Evolutionary conservation across 2,329 filamentous ascomycete genomes (phyloP).

Genomic region (Epichloe aotearoae): DNA sequence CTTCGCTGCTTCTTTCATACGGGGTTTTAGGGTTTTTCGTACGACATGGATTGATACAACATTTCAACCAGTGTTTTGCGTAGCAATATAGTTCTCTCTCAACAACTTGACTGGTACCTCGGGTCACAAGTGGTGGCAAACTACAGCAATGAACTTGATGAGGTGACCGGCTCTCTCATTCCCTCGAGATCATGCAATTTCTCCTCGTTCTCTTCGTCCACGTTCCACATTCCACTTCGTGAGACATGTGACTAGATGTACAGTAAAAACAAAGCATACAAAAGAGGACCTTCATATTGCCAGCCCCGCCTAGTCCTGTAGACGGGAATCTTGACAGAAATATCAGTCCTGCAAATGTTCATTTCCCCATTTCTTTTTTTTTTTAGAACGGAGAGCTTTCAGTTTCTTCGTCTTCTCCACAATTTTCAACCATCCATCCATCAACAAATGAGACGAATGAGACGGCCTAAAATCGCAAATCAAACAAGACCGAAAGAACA

Average conservation of each 20-base stretch:
- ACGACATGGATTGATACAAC: not conserved
- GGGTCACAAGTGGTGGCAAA: not conserved
- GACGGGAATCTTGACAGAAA: not conserved
- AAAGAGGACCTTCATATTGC: not conserved
- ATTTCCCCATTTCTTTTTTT: too few species aligned
- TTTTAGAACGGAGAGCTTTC: not conserved
- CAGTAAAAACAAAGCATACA: not conserved
- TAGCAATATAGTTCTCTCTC: too few species aligned
- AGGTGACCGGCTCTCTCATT: slow-evolving; percentile 25
- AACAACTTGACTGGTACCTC: too few species aligned
- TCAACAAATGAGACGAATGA: not conserved
- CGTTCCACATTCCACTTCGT: not conserved
- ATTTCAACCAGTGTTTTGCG: too few species aligned
- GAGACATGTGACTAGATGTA: not conserved
- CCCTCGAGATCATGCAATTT: slow-evolving; percentile 17
- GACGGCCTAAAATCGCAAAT: not conserved
- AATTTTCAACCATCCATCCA: not conserved
- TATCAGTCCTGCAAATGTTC: not conserved
- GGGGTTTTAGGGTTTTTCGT: not conserved
- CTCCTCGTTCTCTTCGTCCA: slow-evolving; percentile 5
- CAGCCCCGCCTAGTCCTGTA: not conserved
- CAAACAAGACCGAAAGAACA: not conserved
- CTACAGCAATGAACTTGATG: slow-evolving; percentile 8
- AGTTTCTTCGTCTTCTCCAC: not conserved
- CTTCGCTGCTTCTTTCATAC: not conserved